Evolutionary conservation across 2,329 filamentous ascomycete species (phyloP), one percentile per base, ranked within the genome.

Genomic region (Trematosphaeria pertusa): DNA sequence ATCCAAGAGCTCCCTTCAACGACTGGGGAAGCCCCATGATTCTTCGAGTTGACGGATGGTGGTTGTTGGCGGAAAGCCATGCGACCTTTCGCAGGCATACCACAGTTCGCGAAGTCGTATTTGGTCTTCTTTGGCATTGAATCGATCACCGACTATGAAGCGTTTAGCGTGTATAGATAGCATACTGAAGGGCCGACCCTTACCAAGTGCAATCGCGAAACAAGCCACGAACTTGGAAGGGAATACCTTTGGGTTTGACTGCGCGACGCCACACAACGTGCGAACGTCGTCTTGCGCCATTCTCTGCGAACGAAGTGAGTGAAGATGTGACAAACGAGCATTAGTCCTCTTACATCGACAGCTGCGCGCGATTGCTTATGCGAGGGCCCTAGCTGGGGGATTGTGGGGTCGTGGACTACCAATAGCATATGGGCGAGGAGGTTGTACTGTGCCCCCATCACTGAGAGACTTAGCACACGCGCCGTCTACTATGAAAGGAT

Each of bases 171-270:
- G n/a, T n/a, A n/a, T n/a, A n/a, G n/a, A n/a, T n/a, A n/a, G n/a
- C n/a, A n/a, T n/a, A n/a, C n/a, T n/a, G n/a, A n/a, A n/a, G n/a
- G n/a, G n/a, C n/a, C n/a, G n/a, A n/a, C n/a, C n/a, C 62, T 55
- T 41, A 69, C 65, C 64, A 12, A 69, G 52, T 14, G 67, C 61
- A 32, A 72, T 69, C 3, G 69, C 68, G 45, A 65, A 71, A 34
- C 67, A 71, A 12, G 69, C 69, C 6, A 71, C 64, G 22, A 71
- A 68, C 17, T 65, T 71, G 32, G 61, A 61, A 3, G 69, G 64
- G n/a, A 67, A 70, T 1, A 61, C 52, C n/a, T 63, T 69, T 2
- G 48, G 42, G 20, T 72, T 71, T 1, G 68, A 70, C 18, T 59
- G 55, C 3, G 68, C 67, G 26, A 71, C 67, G 15, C 67, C 67